These are phyloP conservation scores for Carex scoparia DNA, from an alignment of 176 grass and related monocot genomes.

Conservation along the genomic window DNA sequence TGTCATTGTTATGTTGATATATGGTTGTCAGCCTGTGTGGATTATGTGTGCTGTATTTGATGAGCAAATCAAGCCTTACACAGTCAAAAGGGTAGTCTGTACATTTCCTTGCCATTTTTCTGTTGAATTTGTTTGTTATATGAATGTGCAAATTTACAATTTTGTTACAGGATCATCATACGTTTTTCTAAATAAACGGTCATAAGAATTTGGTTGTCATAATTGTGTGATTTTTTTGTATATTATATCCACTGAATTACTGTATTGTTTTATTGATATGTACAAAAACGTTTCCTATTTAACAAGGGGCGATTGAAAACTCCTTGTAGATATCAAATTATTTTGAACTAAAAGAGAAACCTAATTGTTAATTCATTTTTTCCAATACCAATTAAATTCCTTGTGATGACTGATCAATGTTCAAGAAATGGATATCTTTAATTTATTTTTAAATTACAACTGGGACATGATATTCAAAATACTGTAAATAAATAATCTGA, in stretches of 20 bases:
- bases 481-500: not conserved
- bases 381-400: not conserved
- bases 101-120: not conserved
- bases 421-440: not conserved
- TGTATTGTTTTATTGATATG: not conserved
- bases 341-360: not conserved
- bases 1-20: slow-evolving; percentile 4
- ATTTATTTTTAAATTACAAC: not conserved
- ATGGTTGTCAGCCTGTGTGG: not conserved
- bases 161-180: not conserved
- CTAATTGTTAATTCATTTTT: not conserved
- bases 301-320: not conserved
- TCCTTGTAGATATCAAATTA: not conserved
- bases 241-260: not conserved
- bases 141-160: not conserved
- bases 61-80: not conserved
- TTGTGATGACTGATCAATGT: not conserved
- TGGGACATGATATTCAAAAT: not conserved
- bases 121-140: slow-evolving; percentile 18
- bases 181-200: not conserved
- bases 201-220: not conserved
- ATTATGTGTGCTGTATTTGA: slow-evolving; percentile 8
- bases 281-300: not conserved
- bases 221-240: not conserved
- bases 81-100: not conserved